These are phyloP conservation scores for Arachis stenosperma DNA, from an alignment of 306 rosid genomes.

Conservation along the genomic window DNA sequence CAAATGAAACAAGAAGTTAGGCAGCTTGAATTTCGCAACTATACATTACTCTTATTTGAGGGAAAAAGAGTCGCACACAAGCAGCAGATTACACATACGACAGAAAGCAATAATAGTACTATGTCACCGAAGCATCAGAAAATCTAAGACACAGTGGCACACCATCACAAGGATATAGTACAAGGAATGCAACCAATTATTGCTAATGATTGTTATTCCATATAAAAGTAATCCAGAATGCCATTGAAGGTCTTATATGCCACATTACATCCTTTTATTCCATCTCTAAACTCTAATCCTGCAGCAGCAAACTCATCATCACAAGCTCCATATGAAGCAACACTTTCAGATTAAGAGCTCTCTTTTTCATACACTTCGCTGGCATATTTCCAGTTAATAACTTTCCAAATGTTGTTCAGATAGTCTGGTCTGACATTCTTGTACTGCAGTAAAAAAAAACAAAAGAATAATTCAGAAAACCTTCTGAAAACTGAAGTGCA, in stretches of 20 bases:
- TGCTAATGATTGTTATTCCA: constrained; percentile 17
- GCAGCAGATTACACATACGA: constrained; percentile 17
- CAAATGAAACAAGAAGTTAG: constrained; percentile 1
- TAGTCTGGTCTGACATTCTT: constrained; percentile 96
- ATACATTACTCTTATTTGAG: constrained; percentile 1
- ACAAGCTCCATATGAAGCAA: constrained; percentile 30
- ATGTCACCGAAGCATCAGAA: constrained; percentile 13
- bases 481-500: constrained; percentile 19
- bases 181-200: constrained; percentile 23
- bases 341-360: constrained; percentile 42
- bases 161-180: constrained; percentile 13
- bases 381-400: constrained; percentile 86
- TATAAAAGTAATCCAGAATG: constrained; percentile 13
- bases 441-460: constrained; percentile 69
- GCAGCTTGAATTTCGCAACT: constrained; percentile 13
- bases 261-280: constrained; percentile 45
- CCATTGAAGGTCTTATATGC: constrained; percentile 7
- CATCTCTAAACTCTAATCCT: constrained; percentile 8
- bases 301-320: constrained; percentile 30
- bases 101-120: background rate
- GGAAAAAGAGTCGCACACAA: constrained; percentile 12
- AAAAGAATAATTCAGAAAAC: constrained; percentile 36
- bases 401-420: constrained; percentile 97
- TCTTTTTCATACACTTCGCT: constrained; percentile 70
- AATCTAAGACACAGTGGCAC: constrained; percentile 17